Percentiles rank a stretch among this genome's conserved stretches.
Evolutionary conservation across 1,139 yeast genomes (phyloP).

Genomic region (Lipomyces yarrowii): DNA sequence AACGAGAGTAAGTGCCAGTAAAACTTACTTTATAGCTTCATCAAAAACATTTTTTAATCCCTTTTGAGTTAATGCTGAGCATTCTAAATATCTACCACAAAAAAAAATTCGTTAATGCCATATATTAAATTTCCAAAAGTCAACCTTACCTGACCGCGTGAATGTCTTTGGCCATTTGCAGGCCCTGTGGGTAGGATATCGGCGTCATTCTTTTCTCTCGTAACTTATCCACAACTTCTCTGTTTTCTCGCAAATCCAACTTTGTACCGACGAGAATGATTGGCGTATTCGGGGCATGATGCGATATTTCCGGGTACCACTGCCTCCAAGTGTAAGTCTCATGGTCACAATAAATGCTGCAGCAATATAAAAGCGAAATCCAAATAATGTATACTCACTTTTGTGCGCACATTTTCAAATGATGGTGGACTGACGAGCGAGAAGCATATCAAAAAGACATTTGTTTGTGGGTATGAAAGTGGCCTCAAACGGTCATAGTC

Average conservation of each 20-base stretch:
- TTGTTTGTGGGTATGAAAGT: slow-evolving; percentile 89
- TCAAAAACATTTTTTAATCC: slow-evolving; percentile 76
- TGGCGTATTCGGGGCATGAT: slow-evolving; percentile 81
- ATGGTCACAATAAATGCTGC: background rate
- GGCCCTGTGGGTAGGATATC: slow-evolving; percentile 63
- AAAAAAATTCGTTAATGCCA: background rate
- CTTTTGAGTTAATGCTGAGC: slow-evolving; percentile 90
- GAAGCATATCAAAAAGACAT: slow-evolving; percentile 83
- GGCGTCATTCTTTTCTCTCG: slow-evolving; percentile 65
- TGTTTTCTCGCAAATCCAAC: slow-evolving; percentile 80
- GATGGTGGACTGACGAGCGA: slow-evolving; percentile 83
- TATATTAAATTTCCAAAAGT: background rate
- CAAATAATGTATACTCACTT: slow-evolving; percentile 39
- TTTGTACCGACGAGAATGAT: slow-evolving; percentile 85
- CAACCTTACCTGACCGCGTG: slow-evolving; percentile 58
- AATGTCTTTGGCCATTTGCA: slow-evolving; percentile 66
- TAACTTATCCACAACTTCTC: slow-evolving; percentile 71
- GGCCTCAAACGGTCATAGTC: slow-evolving; percentile 93
- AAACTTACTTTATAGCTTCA: slow-evolving; percentile 70
- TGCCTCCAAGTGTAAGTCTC: background rate
- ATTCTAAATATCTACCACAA: slow-evolving; percentile 65
- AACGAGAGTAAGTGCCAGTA: background rate
- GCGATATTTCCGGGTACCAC: slow-evolving; percentile 89
- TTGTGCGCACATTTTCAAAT: slow-evolving; percentile 62
- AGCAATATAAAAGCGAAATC: background rate